Evolutionary conservation across 2,329 filamentous ascomycete genomes (phyloP).

Genomic region (Talaromyces sp.): DNA sequence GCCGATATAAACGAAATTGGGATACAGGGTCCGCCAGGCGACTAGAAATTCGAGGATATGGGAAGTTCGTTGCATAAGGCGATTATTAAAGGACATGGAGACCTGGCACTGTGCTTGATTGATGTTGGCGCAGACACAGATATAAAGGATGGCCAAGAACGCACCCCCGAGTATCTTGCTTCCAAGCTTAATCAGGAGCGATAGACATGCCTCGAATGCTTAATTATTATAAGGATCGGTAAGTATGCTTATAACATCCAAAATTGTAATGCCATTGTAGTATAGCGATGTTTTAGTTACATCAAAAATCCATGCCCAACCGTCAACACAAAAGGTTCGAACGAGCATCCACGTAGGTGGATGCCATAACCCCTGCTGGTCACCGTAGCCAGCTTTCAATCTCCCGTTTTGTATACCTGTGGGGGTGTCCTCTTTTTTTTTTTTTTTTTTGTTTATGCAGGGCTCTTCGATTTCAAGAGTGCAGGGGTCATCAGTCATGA

Average conservation of each 20-base stretch:
- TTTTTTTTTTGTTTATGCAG: neutral
- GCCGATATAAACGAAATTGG: no score
- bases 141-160: no score
- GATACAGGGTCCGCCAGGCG: no score
- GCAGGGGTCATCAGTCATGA: neutral
- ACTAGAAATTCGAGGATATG: no score
- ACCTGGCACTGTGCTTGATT: no score
- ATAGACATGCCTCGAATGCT: neutral
- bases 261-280: neutral
- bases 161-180: no score
- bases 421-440: neutral
- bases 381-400: slow-evolving; percentile 11
- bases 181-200: no score
- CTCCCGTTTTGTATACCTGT: neutral
- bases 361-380: slow-evolving; percentile 5
- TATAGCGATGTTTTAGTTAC: neutral
- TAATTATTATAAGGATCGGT: neutral
- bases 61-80: no score
- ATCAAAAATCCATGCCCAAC: neutral
- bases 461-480: neutral
- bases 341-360: neutral
- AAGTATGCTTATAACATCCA: neutral
- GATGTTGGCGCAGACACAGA: no score
- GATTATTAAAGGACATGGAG: no score
- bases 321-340: neutral